phyloP scores from a whole-genome alignment of 2,329 filamentous ascomycete genomes.

The Colletotrichum theobromicola region DNA sequence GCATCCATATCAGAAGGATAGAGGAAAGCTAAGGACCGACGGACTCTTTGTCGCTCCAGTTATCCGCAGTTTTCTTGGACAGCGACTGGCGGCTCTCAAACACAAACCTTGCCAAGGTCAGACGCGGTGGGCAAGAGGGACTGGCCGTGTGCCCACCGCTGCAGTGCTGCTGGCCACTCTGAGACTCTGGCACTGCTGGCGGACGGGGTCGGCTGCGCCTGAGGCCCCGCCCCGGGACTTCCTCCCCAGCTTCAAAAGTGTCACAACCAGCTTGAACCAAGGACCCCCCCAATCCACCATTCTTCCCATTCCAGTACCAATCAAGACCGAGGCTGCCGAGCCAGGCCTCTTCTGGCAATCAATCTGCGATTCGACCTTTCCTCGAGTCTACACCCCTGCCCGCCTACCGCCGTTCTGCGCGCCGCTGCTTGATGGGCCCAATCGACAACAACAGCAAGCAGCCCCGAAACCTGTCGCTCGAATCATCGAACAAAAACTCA shows the following conservation, averaged over 20 bases:
- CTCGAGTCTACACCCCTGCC: background rate
- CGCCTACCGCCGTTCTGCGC: background rate
- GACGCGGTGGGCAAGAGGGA: background rate
- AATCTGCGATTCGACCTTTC: slow-evolving; percentile 18
- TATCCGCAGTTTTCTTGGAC: background rate
- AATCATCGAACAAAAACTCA: background rate
- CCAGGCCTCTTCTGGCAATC: slow-evolving; percentile 18
- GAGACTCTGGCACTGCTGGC: background rate
- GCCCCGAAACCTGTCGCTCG: slow-evolving; percentile 2
- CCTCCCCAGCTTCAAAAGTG: slow-evolving; percentile 7
- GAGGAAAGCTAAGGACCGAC: slow-evolving; percentile 2
- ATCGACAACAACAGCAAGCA: background rate
- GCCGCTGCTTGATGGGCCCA: background rate
- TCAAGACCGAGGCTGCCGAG: slow-evolving; percentile 3
- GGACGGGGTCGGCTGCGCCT: background rate
- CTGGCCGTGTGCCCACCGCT: background rate
- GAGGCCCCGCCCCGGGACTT: background rate
- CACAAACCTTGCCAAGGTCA: slow-evolving; percentile 12
- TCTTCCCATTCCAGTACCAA: slow-evolving; percentile 5
- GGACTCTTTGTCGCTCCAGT: slow-evolving; percentile 4
- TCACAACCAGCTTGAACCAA: background rate
- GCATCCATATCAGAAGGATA: background rate
- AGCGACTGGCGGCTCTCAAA: background rate
- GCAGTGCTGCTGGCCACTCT: background rate
- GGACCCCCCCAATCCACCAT: slow-evolving; percentile 6